Conservation (phyloP, 1,139 yeast species). For the Sugiyamaella japonica region DNA sequence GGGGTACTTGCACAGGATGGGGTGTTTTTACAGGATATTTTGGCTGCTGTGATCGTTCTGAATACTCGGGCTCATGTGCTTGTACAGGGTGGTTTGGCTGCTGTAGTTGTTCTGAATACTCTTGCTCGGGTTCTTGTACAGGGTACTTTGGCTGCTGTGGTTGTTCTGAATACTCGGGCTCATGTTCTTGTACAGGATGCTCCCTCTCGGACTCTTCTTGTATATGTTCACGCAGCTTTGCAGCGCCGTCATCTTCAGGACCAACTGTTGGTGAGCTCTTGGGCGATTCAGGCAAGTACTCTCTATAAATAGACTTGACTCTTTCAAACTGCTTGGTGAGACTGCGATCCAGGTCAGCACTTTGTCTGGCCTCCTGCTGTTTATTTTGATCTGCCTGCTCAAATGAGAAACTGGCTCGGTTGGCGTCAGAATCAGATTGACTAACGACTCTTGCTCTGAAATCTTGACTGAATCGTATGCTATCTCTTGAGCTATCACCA, state of each 20-base stretch:
- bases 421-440: conserved; percentile 4
- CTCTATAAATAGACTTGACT: conserved; percentile 37
- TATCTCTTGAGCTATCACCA: conserved; percentile 8
- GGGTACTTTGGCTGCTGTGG: neutral
- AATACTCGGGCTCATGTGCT: no score
- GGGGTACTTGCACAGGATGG: no score
- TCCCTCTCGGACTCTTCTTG: neutral
- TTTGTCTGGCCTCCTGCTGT: neutral
- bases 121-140: no score
- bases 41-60: neutral
- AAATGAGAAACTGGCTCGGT: conserved; percentile 18
- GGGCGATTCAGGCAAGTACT: conserved; percentile 33
- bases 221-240: neutral
- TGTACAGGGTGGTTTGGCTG: no score
- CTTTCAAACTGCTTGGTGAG: conserved; percentile 36
- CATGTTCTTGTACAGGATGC: neutral
- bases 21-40: neutral
- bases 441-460: conserved; percentile 11
- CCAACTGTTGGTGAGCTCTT: conserved; percentile 13
- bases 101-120: no score
- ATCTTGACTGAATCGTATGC: conserved; percentile 14
- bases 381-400: conserved; percentile 9
- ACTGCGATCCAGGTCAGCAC: conserved; percentile 24
- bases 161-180: neutral
- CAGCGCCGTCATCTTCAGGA: conserved; percentile 3